Evolutionary conservation across 305 asterid genomes (phyloP).

Genomic region (Galium porrigens): DNA sequence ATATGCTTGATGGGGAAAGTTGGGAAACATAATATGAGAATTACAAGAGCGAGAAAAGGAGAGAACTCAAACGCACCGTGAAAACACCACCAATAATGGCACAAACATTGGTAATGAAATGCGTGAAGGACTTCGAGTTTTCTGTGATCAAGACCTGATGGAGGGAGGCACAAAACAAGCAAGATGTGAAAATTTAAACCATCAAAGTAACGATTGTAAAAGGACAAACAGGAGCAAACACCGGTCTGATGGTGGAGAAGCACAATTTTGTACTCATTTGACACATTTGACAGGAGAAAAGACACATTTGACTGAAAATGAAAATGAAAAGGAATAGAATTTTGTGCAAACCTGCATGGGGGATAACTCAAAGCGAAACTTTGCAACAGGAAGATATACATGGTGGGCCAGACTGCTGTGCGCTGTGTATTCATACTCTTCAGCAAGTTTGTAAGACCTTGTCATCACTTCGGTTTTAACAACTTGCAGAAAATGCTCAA

Average conservation of each 20-base stretch:
- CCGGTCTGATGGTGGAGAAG: neutral
- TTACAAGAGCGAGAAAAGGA: neutral
- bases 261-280: neutral
- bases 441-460: slow-evolving; percentile 60
- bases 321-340: slow-evolving; percentile 1
- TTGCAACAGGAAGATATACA: slow-evolving; percentile 59
- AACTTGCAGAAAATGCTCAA: slow-evolving; percentile 92
- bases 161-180: neutral
- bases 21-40: neutral
- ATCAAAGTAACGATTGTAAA: neutral
- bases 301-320: neutral
- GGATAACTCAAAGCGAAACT: slow-evolving; percentile 76
- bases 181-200: neutral
- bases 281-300: neutral
- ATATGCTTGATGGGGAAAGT: neutral
- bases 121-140: slow-evolving; percentile 67
- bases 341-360: slow-evolving; percentile 69
- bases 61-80: slow-evolving; percentile 49
- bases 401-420: slow-evolving; percentile 86
- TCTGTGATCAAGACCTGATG: slow-evolving; percentile 69
- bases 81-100: slow-evolving; percentile 97
- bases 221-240: neutral
- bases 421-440: slow-evolving; percentile 87
- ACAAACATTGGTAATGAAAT: slow-evolving; percentile 74
- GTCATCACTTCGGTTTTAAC: slow-evolving; percentile 94